A percentile compares a stretch with the other conserved stretches of the same genome.
Evolutionary conservation across 108 stramenopile species (phyloP).

Genomic region (Nitzschia palea): DNA sequence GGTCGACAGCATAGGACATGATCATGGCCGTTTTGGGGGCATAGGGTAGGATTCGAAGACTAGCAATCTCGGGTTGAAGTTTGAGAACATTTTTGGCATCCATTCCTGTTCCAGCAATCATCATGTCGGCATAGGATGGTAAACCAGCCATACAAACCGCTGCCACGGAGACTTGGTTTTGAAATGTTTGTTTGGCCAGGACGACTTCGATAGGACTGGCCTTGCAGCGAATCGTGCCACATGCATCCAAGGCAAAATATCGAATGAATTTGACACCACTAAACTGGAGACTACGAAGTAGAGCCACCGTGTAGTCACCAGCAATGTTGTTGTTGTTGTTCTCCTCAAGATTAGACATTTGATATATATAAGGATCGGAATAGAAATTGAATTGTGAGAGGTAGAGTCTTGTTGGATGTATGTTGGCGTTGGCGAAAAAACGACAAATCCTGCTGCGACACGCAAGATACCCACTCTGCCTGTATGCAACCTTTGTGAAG

Average conservation of each 20-base stretch:
- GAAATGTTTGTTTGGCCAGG: slow-evolving; percentile 15
- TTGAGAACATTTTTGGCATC: slow-evolving; percentile 52
- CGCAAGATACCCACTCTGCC: too few relatives aligned
- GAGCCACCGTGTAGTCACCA: slow-evolving; percentile 33
- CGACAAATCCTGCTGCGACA: too few relatives aligned
- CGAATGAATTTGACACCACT: slow-evolving; percentile 80
- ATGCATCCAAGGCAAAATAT: slow-evolving; percentile 61
- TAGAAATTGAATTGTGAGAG: too few relatives aligned
- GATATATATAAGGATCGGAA: too few relatives aligned
- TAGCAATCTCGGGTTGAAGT: slow-evolving; percentile 60
- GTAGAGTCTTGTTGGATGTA: too few relatives aligned
- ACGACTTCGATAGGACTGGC: slow-evolving; percentile 51
- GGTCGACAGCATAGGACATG: slow-evolving; percentile 63
- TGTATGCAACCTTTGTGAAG: too few relatives aligned
- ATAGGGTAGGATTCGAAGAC: slow-evolving; percentile 71
- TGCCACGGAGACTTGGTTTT: slow-evolving; percentile 57
- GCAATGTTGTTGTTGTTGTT: not conserved
- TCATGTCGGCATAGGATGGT: slow-evolving; percentile 51
- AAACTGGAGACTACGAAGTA: slow-evolving; percentile 64
- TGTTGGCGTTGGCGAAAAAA: too few relatives aligned
- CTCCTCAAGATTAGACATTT: not conserved
- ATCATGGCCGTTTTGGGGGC: slow-evolving; percentile 68
- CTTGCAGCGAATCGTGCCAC: slow-evolving; percentile 70
- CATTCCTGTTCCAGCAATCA: slow-evolving; percentile 50
- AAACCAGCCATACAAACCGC: slow-evolving; percentile 68